Evolutionary conservation across 331 rosid species (phyloP), one percentile per base, ranked within the genome.

Genomic region (Malus hybrid): DNA sequence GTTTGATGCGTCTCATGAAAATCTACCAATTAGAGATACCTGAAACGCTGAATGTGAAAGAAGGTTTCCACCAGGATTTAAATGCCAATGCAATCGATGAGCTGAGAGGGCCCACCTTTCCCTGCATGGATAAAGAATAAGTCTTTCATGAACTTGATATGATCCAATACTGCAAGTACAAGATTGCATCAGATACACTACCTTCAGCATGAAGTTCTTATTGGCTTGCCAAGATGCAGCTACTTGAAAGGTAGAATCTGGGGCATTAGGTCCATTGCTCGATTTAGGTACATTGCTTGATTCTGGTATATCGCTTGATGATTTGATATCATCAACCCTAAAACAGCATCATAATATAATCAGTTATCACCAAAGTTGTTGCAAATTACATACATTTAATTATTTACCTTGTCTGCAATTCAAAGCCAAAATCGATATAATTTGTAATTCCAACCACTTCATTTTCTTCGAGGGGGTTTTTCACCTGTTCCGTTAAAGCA

Each of bases 151-250:
- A 80, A 76, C 77, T 72, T 81, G 75, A 79, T 75, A 61, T 28
- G 70, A 72, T 71, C 70, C 19, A 67, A 10, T 50, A 10, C 20
- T 66, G 63, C 36, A 59, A 71, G 27, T n/a, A 79, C 70, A 33
- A 46, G 73, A 78, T 66, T 71, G 56, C 76, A 69, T 61, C 22
- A 3, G 34, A 36, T 55, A 62, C 46, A 75, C 54, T 88, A 94
- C 99, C 99, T 94, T 94, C 73, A 90, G 33, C 85, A 94, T 65
- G 73, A 87, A 84, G 85, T 94, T 94, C 80, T 94, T 92, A 79
- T 94, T 94, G 74, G 99, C 97, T 86, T 92, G 97, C 99, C 99
- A 94, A 73, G 99, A 92, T 71, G 97, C 97, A 13, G 91, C 99
- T 56, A 89, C 86, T 84, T 89, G 99, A 83, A 94, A 94, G 73